Evolutionary conservation across 1,284 basidiomycete genomes (phyloP).

Genomic region (Apiotrichum porosum): DNA sequence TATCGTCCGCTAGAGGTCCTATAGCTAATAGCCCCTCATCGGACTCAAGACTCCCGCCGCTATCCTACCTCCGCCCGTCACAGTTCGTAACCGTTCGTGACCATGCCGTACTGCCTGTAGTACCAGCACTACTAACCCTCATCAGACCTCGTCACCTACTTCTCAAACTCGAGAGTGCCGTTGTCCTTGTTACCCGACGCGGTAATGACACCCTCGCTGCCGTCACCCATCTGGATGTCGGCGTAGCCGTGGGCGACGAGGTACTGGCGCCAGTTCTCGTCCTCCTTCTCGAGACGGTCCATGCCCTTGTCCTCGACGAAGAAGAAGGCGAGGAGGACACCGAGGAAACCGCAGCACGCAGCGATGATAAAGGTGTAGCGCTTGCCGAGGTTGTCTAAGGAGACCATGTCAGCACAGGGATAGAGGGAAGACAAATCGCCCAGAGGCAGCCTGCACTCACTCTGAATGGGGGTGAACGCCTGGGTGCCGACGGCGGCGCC

Average conservation of each 20-base stretch:
- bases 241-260: no score
- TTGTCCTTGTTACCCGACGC: slow-evolving; percentile 2
- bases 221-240: slow-evolving; percentile 42
- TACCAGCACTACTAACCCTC: no score
- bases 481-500: slow-evolving; percentile 73
- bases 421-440: no score
- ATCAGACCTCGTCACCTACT: no score
- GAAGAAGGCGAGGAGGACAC: slow-evolving; percentile 42
- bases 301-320: slow-evolving; percentile 46
- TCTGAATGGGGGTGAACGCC: slow-evolving; percentile 69
- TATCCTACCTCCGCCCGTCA: no score
- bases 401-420: background rate
- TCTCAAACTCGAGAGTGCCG: slow-evolving; percentile 2
- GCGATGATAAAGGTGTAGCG: slow-evolving; percentile 39
- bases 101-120: no score
- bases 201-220: slow-evolving; percentile 14
- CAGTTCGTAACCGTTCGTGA: no score
- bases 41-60: no score
- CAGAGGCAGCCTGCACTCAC: slow-evolving; percentile 2
- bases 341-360: slow-evolving; percentile 38
- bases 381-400: slow-evolving; percentile 28
- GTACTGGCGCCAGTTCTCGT: slow-evolving; percentile 39
- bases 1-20: no score
- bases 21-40: no score
- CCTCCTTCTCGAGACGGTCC: slow-evolving; percentile 44